Base-by-base conservation (phyloP, 1,139 yeast species). In the Maudiozyma humilis region DNA sequence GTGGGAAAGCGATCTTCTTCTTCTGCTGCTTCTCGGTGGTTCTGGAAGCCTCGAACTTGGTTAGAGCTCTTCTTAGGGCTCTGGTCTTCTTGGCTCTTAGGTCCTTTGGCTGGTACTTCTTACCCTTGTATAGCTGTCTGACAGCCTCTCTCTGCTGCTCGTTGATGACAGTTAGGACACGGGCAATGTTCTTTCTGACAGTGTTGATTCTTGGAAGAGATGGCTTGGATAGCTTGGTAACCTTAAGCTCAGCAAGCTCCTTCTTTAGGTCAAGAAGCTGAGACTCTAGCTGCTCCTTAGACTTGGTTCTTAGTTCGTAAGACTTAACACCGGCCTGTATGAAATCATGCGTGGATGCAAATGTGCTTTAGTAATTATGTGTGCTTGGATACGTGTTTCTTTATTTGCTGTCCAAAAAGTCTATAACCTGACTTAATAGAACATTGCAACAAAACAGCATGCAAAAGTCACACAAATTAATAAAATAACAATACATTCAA, bases 11-110 rank as follows among this genome's bases (percentile, higher is more conserved):
- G 67, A 81, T 78, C 70, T 79, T 81, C 77, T 78, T 82, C 88
- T 91, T 91, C 76, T 79, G 80, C 68, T 89, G 88, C 79, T 86
- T 88, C 65, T 75, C 83, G 68, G 98, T 91, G 73, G 76, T 73
- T 71, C 76, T 75, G 63, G 78, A 68, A 70, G 86, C 82, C 78
- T 91, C 96, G 74, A 75, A 73, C 70, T 83, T 78, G 72, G 97
- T 82, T 71, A 91, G 82, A 72, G 82, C 80, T 82, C 98, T 87
- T 85, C 99, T 89, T 74, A 91, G 76, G 73, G 99, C 98, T 82
- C 98, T 91, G 75, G 99, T 91, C 84, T 91, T 86, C 89, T 91
- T 91, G 68, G 88, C 95, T 79, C 98, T 91, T 76, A 93, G 82
- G 73, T 91, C 97, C 81, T 89, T 89, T 78, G 99, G 98, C 72